Evolutionary conservation across 148 eudicot species (phyloP).

Genomic region (Chenopodium quinoa): DNA sequence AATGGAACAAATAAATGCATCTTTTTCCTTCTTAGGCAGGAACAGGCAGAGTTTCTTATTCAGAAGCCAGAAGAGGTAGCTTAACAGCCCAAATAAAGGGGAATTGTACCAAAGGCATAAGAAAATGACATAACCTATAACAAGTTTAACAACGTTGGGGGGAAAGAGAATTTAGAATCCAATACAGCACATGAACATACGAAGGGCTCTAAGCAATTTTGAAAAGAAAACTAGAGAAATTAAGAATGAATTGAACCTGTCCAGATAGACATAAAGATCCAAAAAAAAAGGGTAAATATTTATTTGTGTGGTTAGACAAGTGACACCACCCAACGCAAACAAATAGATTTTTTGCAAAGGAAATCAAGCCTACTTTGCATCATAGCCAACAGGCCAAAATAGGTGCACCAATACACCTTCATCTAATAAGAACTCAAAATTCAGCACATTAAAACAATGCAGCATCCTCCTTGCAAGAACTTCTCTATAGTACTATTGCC

Average conservation of each 20-base stretch:
- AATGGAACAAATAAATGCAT: too few relatives aligned
- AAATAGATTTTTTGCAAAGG: too few relatives aligned
- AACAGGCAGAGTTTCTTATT: background rate
- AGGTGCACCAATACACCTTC: too few relatives aligned
- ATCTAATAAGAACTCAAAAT: too few relatives aligned
- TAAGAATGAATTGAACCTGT: background rate
- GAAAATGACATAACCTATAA: background rate
- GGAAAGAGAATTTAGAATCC: background rate
- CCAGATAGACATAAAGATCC: background rate
- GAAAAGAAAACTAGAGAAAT: background rate
- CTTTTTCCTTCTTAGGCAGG: too few relatives aligned
- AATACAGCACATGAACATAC: background rate
- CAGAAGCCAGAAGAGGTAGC: background rate
- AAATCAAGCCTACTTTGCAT: too few relatives aligned
- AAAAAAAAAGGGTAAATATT: background rate
- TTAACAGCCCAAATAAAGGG: background rate
- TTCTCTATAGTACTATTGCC: too few relatives aligned
- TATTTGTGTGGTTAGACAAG: background rate
- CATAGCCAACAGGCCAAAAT: too few relatives aligned
- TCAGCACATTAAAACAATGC: too few relatives aligned
- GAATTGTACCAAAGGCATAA: background rate
- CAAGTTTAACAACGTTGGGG: too few relatives aligned
- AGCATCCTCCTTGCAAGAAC: too few relatives aligned
- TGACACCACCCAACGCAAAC: background rate
- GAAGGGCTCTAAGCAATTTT: background rate